A percentile compares a stretch with the other conserved stretches of the same genome.
Conservation (phyloP, 805 yeast genomes). For the Starmerella roubikii region DNA sequence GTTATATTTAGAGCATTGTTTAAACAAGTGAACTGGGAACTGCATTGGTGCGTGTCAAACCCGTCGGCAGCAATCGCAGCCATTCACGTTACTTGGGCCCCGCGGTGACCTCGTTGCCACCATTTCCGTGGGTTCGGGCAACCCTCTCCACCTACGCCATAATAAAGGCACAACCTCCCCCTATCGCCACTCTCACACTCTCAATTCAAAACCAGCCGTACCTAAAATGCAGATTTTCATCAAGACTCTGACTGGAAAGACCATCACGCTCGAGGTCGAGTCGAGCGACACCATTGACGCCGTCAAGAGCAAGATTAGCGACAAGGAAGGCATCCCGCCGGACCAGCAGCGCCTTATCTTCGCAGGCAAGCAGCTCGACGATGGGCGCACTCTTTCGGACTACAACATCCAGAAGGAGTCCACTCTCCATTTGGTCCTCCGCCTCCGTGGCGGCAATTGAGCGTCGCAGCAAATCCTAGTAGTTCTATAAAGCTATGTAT, state of each 20-base stretch:
- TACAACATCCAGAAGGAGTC: constrained; percentile 94
- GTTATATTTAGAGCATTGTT: too few relatives aligned
- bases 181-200: constrained; percentile 17
- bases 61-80: too few relatives aligned
- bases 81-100: too few relatives aligned
- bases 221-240: constrained; percentile 61
- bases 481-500: too few relatives aligned
- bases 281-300: constrained; percentile 90
- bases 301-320: constrained; percentile 86
- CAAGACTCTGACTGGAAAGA: constrained; percentile 97
- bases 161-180: background rate
- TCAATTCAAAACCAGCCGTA: too few relatives aligned
- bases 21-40: too few relatives aligned
- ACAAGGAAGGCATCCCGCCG: constrained; percentile 92
- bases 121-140: background rate
- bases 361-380: constrained; percentile 93
- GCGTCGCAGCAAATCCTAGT: too few relatives aligned
- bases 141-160: background rate
- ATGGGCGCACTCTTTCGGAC: constrained; percentile 84
- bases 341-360: constrained; percentile 91
- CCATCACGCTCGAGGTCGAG: constrained; percentile 77
- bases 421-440: constrained; percentile 64
- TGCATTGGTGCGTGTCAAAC: too few relatives aligned
- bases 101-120: background rate
- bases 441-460: constrained; percentile 69